Base-by-base conservation (phyloP, 2,329 filamentous ascomycete species). In the Daldinia eschscholtzii region DNA sequence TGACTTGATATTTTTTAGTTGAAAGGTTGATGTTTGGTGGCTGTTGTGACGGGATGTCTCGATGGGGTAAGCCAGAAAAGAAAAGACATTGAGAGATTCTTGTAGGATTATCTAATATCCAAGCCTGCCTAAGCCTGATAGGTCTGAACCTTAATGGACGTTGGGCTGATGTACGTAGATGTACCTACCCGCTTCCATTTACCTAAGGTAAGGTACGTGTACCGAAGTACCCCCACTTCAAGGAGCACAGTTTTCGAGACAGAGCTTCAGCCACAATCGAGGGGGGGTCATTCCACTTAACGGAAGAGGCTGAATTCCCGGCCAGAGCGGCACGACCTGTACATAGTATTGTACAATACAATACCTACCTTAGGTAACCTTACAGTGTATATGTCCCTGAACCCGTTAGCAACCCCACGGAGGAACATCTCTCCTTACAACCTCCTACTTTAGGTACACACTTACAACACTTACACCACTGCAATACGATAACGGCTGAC, bases 351-450 rank as follows among this genome's bases (percentile, higher is more conserved):
- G 30, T 33, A 33, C 30, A 33, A 33, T 33, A 30, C 28, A 30
- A 7, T 30, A 30, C 28, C 28, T 30, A 52, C 46, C 26, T 52
- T 52, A 52, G 46, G 26, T 52, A 52, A 33, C 46, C 46, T 52
- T 15, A 52, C 46, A 52, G 30, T 55, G 20, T 13, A 18, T 52
- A 18, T 52, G 26, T 52, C 46, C 46, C 46, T 52, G 28, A 41
- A 65, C 56, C 41, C 33, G 59, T 55, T 55, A 59, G 30, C 59
- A 48, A 66, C 65, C 63, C 68, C 63, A 66, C 65, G 62, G 57
- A 65, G 44, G 42, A 62, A 64, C 53, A 52, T 57, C 67, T 61
- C 57, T 60, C 63, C 61, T 50, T 69, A 37, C 46, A 52, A 52
- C 46, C 26, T 35, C 33, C 7, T 35, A 35, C 33, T 35, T 23